Evolutionary conservation across 192 early-diverging fungal genomes (phyloP).

Genomic region (Geranomyces variabilis): DNA sequence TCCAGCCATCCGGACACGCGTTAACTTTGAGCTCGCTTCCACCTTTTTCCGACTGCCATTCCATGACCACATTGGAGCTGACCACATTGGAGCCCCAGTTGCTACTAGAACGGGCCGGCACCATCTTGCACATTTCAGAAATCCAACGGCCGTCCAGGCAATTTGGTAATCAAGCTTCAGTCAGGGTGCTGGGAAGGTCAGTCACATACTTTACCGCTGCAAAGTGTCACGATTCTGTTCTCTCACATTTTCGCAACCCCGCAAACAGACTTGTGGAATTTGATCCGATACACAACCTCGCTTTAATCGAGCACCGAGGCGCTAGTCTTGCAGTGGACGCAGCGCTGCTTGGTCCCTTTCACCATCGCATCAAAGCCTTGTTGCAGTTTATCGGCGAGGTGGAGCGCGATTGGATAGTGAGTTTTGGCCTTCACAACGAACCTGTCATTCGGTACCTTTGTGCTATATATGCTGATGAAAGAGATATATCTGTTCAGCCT

Average conservation of each 20-base stretch:
- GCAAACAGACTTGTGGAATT: constrained; percentile 24
- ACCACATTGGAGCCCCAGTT: too few species aligned
- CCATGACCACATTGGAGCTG: too few species aligned
- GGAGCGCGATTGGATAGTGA: constrained; percentile 21
- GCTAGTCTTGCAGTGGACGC: constrained; percentile 34
- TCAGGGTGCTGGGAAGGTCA: constrained; percentile 37
- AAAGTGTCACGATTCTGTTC: too few species aligned
- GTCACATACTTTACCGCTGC: neutral
- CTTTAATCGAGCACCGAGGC: constrained; percentile 18
- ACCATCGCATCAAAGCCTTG: constrained; percentile 33
- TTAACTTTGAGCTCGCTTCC: too few species aligned
- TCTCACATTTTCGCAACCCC: too few species aligned
- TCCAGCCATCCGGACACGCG: too few species aligned
- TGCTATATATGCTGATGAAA: neutral
- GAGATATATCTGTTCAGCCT: neutral
- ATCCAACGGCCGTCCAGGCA: constrained; percentile 14
- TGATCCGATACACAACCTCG: constrained; percentile 21
- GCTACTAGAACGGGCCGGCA: constrained; percentile 1
- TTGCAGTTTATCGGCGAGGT: constrained; percentile 42
- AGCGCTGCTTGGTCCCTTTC: constrained; percentile 36
- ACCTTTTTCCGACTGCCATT: too few species aligned
- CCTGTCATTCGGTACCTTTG: neutral
- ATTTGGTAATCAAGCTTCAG: neutral
- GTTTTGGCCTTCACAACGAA: neutral
- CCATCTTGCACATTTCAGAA: constrained; percentile 9